Evolutionary conservation across 148 eudicot genomes (phyloP).

Genomic region (Fallopia convolvulus): DNA sequence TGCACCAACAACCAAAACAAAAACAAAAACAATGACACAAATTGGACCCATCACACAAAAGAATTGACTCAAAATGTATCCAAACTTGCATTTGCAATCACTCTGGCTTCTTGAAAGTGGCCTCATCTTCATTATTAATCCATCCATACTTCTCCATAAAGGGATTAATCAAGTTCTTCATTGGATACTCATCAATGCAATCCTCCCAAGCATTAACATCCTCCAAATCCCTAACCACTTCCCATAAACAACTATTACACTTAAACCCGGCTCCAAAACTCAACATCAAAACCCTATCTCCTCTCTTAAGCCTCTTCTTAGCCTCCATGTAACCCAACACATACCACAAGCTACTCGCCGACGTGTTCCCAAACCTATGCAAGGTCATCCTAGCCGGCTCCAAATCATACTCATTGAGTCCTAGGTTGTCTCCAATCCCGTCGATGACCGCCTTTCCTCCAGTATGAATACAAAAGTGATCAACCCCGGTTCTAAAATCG

Average conservation of each 20-base stretch:
- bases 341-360: slow-evolving; percentile 54
- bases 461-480: slow-evolving; percentile 46
- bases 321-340: slow-evolving; percentile 53
- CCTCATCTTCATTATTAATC: slow-evolving; percentile 38
- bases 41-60: neutral
- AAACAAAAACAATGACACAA: neutral
- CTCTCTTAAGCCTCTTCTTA: slow-evolving; percentile 40
- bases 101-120: slow-evolving; percentile 22
- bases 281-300: slow-evolving; percentile 43
- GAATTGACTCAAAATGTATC: neutral
- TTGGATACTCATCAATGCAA: slow-evolving; percentile 41
- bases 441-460: slow-evolving; percentile 60
- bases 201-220: slow-evolving; percentile 48
- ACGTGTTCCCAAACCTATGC: slow-evolving; percentile 52
- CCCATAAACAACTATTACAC: slow-evolving; percentile 72
- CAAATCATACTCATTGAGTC: slow-evolving; percentile 25
- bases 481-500: slow-evolving; percentile 36
- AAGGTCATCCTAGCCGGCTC: slow-evolving; percentile 63
- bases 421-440: slow-evolving; percentile 33
- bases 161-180: slow-evolving; percentile 32
- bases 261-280: slow-evolving; percentile 57
- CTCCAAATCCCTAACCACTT: slow-evolving; percentile 53
- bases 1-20: no score
- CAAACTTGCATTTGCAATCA: neutral
- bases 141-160: slow-evolving; percentile 56